Evolutionary conservation across 805 yeast genomes (phyloP).

Genomic region (Lipomyces oligophaga): DNA sequence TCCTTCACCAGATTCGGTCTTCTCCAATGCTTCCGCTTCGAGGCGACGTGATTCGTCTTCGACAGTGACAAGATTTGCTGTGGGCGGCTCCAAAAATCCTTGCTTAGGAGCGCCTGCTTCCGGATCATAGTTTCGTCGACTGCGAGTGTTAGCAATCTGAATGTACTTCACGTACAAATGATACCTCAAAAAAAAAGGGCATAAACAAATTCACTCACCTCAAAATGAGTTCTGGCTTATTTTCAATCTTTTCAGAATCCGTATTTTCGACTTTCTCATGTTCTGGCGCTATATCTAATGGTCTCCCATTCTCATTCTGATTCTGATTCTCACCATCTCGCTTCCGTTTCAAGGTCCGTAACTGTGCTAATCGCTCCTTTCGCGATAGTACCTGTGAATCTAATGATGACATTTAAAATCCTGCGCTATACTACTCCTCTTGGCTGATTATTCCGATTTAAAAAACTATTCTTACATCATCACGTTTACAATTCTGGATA

Average conservation of each 20-base stretch:
- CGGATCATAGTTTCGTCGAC: slow-evolving; percentile 34
- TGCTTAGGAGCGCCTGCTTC: slow-evolving; percentile 32
- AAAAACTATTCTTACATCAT: too few species aligned
- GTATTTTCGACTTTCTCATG: slow-evolving; percentile 2
- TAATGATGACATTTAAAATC: slow-evolving; percentile 23
- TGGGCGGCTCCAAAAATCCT: slow-evolving; percentile 34
- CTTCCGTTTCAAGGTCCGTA: slow-evolving; percentile 33
- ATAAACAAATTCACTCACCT: background rate
- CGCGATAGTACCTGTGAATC: slow-evolving; percentile 35
- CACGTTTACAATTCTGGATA: too few species aligned
- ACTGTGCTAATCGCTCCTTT: slow-evolving; percentile 36
- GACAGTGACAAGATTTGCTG: slow-evolving; percentile 23
- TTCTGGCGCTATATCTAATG: slow-evolving; percentile 1
- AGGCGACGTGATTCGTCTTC: slow-evolving; percentile 36
- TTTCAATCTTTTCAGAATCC: background rate
- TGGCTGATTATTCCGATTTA: too few species aligned
- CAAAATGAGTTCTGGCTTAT: background rate
- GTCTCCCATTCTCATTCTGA: background rate
- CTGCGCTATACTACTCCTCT: background rate
- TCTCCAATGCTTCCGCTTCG: slow-evolving; percentile 27
- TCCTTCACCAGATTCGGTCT: slow-evolving; percentile 31
- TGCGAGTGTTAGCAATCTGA: background rate
- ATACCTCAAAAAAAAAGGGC: background rate
- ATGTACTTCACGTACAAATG: background rate
- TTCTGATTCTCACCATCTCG: slow-evolving; percentile 8